A percentile compares a stretch with the other conserved stretches of the same genome.
Conservation (phyloP, 192 early-diverging fungal genomes). For the Funneliformis geosporum region DNA sequence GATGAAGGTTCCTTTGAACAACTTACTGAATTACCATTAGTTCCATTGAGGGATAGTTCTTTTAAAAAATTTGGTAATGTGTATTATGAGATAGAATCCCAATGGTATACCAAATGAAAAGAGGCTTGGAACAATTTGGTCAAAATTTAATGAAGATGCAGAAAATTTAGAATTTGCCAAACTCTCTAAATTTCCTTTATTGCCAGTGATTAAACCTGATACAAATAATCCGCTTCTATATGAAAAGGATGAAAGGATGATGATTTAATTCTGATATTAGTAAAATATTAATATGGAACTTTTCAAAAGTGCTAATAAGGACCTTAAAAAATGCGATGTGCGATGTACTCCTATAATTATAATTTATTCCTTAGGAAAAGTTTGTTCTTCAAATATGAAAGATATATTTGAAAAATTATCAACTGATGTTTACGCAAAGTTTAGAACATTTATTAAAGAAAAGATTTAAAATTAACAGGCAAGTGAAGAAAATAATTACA, state of each 20-base stretch:
- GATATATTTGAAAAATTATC: background rate
- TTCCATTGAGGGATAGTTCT: background rate
- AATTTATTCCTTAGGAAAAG: background rate
- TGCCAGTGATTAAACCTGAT: background rate
- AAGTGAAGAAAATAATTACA: background rate
- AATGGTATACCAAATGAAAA: background rate
- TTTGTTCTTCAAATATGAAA: background rate
- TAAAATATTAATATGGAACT: background rate
- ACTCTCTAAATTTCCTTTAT: background rate
- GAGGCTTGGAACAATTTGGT: background rate
- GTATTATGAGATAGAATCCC: background rate
- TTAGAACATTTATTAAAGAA: background rate
- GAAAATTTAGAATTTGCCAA: background rate
- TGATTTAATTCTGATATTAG: background rate
- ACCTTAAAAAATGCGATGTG: background rate
- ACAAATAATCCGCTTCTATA: background rate
- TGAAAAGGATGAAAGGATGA: background rate
- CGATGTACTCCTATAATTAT: background rate
- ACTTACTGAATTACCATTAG: background rate
- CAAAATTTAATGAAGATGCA: background rate
- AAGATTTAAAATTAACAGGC: background rate
- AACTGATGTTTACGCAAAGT: background rate
- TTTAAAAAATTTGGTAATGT: background rate
- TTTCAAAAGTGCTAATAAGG: background rate
- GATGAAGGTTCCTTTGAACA: background rate